A percentile compares a stretch with the other conserved stretches of the same genome.
phyloP scores from a whole-genome alignment of 345 rosid genomes.

The Pistacia atlantica region DNA sequence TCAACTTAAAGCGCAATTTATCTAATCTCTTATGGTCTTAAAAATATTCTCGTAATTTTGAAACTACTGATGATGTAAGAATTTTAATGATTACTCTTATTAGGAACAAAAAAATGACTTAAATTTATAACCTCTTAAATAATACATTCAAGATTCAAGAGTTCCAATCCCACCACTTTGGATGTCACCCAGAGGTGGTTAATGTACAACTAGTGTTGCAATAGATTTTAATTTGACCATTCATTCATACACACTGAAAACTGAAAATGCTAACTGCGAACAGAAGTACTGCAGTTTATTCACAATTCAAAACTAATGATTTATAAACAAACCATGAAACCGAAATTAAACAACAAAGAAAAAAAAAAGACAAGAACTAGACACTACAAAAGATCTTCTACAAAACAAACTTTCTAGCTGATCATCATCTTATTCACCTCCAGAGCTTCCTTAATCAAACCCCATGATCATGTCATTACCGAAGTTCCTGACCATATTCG shows the following conservation, averaged over 20 bases:
- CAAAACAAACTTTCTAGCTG: not conserved
- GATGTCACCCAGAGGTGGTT: too few relatives aligned
- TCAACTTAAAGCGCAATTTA: too few relatives aligned
- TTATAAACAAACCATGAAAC: not conserved
- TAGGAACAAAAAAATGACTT: too few relatives aligned
- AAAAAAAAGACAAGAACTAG: too few relatives aligned
- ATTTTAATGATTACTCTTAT: too few relatives aligned
- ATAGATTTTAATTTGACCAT: too few relatives aligned
- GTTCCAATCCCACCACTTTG: too few relatives aligned
- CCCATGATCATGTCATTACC: conserved; percentile 34
- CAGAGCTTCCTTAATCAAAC: conserved; percentile 16
- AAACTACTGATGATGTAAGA: too few relatives aligned
- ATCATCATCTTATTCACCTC: not conserved
- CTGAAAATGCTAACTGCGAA: not conserved
- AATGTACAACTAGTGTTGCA: too few relatives aligned
- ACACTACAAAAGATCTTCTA: not conserved
- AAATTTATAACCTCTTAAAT: too few relatives aligned
- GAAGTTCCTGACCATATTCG: conserved; percentile 20
- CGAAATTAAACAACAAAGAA: not conserved
- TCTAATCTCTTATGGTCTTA: too few relatives aligned
- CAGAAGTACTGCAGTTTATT: not conserved
- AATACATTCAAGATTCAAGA: too few relatives aligned
- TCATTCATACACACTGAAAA: not conserved
- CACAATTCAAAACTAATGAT: not conserved
- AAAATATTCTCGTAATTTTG: accelerated